Evolutionary conservation across 495 filamentous ascomycete genomes (phyloP).

Genomic region (Podospora pseudocomata): DNA sequence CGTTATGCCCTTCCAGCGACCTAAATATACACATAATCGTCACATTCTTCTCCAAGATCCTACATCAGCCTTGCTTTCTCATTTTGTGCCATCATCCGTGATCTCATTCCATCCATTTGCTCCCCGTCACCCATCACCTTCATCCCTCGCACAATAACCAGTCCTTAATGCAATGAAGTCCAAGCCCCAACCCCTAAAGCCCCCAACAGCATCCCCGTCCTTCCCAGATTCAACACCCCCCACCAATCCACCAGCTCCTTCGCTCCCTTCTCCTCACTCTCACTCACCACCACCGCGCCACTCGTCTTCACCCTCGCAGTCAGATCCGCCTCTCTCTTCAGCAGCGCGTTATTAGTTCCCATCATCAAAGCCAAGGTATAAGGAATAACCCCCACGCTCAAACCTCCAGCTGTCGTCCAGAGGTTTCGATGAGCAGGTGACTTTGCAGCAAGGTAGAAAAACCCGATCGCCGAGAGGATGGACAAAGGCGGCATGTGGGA

Average conservation of each 20-base stretch:
- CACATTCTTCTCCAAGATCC: background rate
- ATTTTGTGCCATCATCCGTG: background rate
- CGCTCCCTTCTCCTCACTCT: slow-evolving; percentile 24
- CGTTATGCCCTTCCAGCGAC: background rate
- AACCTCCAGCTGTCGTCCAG: slow-evolving; percentile 32
- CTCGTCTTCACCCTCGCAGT: slow-evolving; percentile 17
- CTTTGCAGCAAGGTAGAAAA: slow-evolving; percentile 41
- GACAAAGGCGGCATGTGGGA: slow-evolving; percentile 33
- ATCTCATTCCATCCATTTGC: background rate
- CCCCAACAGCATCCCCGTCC: slow-evolving; percentile 32
- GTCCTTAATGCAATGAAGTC: background rate
- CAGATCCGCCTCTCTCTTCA: slow-evolving; percentile 32
- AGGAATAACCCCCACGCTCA: slow-evolving; percentile 46
- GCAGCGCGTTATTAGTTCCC: slow-evolving; percentile 42
- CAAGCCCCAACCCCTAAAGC: slow-evolving; percentile 20
- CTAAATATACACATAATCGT: background rate
- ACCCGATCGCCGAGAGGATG: slow-evolving; percentile 32
- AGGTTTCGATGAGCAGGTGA: background rate
- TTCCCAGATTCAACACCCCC: slow-evolving; percentile 52
- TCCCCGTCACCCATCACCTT: background rate
- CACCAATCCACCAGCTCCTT: slow-evolving; percentile 52
- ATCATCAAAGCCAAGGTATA: slow-evolving; percentile 47
- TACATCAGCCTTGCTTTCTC: background rate
- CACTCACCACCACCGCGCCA: slow-evolving; percentile 8
- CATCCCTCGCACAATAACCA: background rate